phyloP scores from a whole-genome alignment of 2,329 filamentous ascomycete genomes.

The Cadophora gregata region DNA sequence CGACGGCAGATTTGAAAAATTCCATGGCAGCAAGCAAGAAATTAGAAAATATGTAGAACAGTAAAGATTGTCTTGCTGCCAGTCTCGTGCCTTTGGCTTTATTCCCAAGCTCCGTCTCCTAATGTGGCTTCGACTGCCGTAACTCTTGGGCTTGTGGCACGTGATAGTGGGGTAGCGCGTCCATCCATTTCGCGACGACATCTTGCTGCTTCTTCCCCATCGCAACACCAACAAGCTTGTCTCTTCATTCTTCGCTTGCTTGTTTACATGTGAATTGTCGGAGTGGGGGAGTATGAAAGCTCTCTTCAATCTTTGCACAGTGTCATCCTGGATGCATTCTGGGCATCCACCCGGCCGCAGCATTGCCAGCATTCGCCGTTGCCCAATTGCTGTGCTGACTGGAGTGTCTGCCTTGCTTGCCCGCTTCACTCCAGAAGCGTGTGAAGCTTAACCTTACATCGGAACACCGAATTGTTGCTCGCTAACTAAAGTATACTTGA shows the following conservation, averaged over 20 bases:
- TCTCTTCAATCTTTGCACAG: background rate
- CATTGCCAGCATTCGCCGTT: background rate
- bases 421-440: background rate
- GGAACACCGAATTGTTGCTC: background rate
- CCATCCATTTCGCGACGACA: background rate
- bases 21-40: constrained; percentile 67
- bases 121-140: background rate
- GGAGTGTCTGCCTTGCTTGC: background rate
- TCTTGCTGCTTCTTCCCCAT: background rate
- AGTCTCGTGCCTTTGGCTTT: background rate
- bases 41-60: background rate
- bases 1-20: constrained; percentile 96
- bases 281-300: background rate
- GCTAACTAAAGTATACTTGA: background rate
- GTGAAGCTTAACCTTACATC: background rate
- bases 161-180: constrained; percentile 11
- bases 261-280: background rate
- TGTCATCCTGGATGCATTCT: background rate
- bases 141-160: background rate
- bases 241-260: background rate
- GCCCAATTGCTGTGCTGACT: background rate
- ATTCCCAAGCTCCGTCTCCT: background rate
- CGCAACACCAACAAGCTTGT: background rate
- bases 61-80: background rate
- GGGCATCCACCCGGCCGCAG: background rate